These are phyloP conservation scores for Lactarius trivialis DNA, from an alignment of 768 basidiomycete genomes.

Conservation along the genomic window DNA sequence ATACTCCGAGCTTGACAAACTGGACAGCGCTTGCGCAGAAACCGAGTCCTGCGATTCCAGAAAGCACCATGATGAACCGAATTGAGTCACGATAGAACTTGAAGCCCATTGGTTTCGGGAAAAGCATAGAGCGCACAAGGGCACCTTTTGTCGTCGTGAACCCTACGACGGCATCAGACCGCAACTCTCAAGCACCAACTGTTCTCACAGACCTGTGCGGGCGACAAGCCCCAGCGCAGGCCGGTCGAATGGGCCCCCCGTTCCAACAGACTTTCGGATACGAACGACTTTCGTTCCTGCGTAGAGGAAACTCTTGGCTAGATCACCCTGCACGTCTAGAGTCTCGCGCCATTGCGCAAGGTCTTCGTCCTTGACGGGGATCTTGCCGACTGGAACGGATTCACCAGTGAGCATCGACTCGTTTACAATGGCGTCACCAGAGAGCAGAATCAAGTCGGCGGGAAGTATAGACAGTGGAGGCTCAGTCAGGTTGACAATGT, in stretches of 20 bases:
- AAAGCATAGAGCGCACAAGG: slow-evolving; percentile 93
- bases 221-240: slow-evolving; percentile 80
- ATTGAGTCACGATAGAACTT: slow-evolving; percentile 95
- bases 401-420: slow-evolving; percentile 99
- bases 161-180: slow-evolving; percentile 37
- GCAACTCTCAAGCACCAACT: background rate
- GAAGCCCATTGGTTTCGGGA: slow-evolving; percentile 97
- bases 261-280: slow-evolving; percentile 54
- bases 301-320: slow-evolving; percentile 80
- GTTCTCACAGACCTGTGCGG: slow-evolving; percentile 58
- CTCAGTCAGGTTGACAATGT: slow-evolving; percentile 83
- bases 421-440: slow-evolving; percentile 96
- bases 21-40: slow-evolving; percentile 90
- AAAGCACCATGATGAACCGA: slow-evolving; percentile 85
- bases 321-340: slow-evolving; percentile 52
- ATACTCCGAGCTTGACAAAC: slow-evolving; percentile 83
- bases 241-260: slow-evolving; percentile 43
- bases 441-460: slow-evolving; percentile 85
- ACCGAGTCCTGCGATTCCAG: slow-evolving; percentile 84
- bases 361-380: slow-evolving; percentile 74
- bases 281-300: slow-evolving; percentile 88
- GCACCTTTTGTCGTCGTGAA: slow-evolving; percentile 99
- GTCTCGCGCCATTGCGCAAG: slow-evolving; percentile 63
- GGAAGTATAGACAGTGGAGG: slow-evolving; percentile 70
- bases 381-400: slow-evolving; percentile 93